Base-by-base conservation (phyloP, 2,329 filamentous ascomycete species). In the Fusarium sp. region DNA sequence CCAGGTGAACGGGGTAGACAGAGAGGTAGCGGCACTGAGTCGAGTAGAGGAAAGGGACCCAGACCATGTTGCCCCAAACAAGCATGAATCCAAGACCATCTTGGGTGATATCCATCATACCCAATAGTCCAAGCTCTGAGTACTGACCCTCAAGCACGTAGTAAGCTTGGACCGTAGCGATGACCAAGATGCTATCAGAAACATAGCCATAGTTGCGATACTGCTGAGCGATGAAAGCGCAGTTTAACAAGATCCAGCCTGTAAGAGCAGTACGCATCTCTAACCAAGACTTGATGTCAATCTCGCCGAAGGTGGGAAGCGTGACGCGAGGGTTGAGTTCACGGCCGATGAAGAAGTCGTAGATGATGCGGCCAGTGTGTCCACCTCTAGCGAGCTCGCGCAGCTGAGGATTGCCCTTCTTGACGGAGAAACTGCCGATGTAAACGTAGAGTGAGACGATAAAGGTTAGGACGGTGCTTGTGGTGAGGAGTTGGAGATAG, bases 281-380 rank as follows among this genome's bases (percentile, higher is more conserved):
- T 81, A 93, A 92, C 83, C 92, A 98, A 31, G 90, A 87, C 83
- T 98, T 98, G 84, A 98, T 93, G 78, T 98, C 95, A 60, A 98
- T 87, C 71, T 94, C 92, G 69, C 94, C 94, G 69, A 97, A 86
- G 45, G 96, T 81, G 0, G 94, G 94, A 22, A 97, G 83, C 0
- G 87, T 90, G 64, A 96, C 82, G 49, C 95, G 93, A 6, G 95
- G 95, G 83, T 98, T 98, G 63, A 98, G 90, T 81, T 98, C 95
- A 26, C 95, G 93, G n/a, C 95, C 95, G 72, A 98, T 98, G 83
- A 94, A 98, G 89, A 94, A 98, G 83, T 98, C 95, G 82, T 98
- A 98, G 38, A 98, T 85, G 69, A 94, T 84, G 81, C 94, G 97
- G 58, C 94, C 95, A 3, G 90, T 91, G 77, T 92, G 89, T 14